phyloP scores from a whole-genome alignment of 345 rosid genomes.

The Lepidium aucheri region DNA sequence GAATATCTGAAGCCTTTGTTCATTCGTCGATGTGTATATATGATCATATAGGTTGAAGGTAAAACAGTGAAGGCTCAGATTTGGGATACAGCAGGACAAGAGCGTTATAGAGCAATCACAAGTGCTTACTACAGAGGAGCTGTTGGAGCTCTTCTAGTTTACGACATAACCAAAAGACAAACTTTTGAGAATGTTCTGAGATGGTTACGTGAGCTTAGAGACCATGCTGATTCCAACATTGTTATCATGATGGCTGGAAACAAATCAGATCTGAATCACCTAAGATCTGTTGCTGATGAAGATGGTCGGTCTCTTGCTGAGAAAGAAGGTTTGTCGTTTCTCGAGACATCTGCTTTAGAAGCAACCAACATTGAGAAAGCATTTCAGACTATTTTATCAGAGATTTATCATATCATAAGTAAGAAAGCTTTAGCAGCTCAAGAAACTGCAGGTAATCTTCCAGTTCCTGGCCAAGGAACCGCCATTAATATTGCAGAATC shows the following conservation, averaged over 20 bases:
- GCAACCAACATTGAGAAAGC: conserved; percentile 64
- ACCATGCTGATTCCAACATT: conserved; percentile 71
- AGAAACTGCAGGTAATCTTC: conserved; percentile 42
- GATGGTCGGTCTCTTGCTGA: conserved; percentile 54
- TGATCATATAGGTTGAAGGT: conserved; percentile 48
- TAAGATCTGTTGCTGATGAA: conserved; percentile 52
- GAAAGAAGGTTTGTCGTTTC: conserved; percentile 61
- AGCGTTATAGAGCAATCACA: conserved; percentile 72
- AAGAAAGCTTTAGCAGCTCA: conserved; percentile 68
- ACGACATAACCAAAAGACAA: conserved; percentile 73
- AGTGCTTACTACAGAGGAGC: conserved; percentile 80
- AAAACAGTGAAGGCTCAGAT: conserved; percentile 82
- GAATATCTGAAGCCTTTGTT: neutral
- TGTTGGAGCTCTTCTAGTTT: conserved; percentile 72
- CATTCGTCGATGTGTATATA: neutral
- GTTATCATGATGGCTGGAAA: conserved; percentile 80
- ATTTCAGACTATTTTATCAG: conserved; percentile 49
- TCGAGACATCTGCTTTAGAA: conserved; percentile 70
- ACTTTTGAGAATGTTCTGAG: conserved; percentile 56
- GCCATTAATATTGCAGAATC: conserved; percentile 52
- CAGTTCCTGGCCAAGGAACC: conserved; percentile 56
- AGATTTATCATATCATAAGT: conserved; percentile 65
- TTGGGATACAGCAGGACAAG: conserved; percentile 87
- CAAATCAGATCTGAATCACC: conserved; percentile 59
- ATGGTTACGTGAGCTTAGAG: conserved; percentile 74